Conservation (phyloP, 2,329 filamentous ascomycete genomes). For the Fusarium coicis region DNA sequence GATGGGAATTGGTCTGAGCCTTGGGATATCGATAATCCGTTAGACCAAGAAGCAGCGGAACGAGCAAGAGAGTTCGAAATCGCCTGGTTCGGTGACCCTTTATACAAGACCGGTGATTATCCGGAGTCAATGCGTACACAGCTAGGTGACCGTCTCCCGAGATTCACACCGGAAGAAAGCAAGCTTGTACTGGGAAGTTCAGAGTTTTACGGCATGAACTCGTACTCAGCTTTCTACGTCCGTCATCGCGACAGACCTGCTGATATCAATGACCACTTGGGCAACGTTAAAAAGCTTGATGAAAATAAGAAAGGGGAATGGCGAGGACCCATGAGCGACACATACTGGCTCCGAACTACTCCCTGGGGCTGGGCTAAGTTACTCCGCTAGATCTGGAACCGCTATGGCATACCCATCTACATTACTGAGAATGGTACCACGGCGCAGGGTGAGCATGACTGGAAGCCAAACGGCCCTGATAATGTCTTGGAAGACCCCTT, state of each 20-base stretch:
- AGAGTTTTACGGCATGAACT: conserved; percentile 57
- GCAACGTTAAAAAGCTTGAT: conserved; percentile 52
- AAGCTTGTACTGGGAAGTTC: conserved; percentile 52
- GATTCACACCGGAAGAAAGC: conserved; percentile 53
- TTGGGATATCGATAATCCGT: conserved; percentile 50
- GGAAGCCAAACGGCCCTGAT: conserved; percentile 43
- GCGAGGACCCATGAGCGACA: conserved; percentile 52
- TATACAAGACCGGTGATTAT: conserved; percentile 53
- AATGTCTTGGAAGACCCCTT: conserved; percentile 53
- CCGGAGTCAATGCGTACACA: conserved; percentile 53
- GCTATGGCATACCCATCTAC: conserved; percentile 54
- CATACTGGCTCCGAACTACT: conserved; percentile 52
- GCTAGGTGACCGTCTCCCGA: conserved; percentile 51
- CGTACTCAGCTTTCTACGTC: conserved; percentile 54
- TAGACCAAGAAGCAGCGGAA: conserved; percentile 52
- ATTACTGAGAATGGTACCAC: conserved; percentile 57
- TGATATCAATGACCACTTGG: conserved; percentile 53
- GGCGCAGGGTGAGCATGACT: conserved; percentile 52
- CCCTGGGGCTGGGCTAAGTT: conserved; percentile 53
- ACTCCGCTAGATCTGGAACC: conserved; percentile 54
- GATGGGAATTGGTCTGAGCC: conserved; percentile 56
- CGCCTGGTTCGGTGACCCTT: conserved; percentile 54
- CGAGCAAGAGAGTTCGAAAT: conserved; percentile 56
- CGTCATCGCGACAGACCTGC: conserved; percentile 49
- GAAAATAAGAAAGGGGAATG: conserved; percentile 48